Percentiles rank a stretch among this genome's conserved stretches.
phyloP scores from a whole-genome alignment of 148 eudicot genomes.

The Silene latifolia region DNA sequence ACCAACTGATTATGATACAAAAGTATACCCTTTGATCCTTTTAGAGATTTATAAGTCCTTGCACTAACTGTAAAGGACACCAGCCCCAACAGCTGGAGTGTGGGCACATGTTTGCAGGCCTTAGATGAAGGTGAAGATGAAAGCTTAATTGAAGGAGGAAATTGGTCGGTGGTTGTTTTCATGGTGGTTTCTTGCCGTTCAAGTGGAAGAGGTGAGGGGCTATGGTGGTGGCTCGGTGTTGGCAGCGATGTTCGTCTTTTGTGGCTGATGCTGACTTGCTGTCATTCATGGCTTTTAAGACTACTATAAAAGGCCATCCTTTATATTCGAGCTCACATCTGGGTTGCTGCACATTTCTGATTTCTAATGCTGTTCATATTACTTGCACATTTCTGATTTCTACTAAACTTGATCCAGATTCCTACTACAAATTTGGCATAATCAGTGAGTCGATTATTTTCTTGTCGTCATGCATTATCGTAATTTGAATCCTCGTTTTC shows the following conservation, averaged over 20 bases:
- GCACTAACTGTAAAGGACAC: no score
- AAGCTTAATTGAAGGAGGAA: background rate
- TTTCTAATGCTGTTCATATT: no score
- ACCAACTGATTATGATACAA: no score
- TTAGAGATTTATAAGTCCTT: no score
- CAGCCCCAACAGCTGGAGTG: no score
- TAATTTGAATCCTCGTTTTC: background rate
- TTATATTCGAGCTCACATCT: no score
- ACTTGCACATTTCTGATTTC: no score
- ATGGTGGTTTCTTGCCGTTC: background rate
- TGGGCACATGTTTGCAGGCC: background rate
- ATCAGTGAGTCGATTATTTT: conserved; percentile 51
- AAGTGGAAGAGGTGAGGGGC: background rate
- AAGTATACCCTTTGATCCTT: no score
- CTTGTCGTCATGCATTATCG: background rate
- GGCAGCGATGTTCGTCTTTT: no score
- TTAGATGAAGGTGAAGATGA: background rate
- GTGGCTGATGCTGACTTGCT: background rate
- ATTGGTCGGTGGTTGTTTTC: background rate
- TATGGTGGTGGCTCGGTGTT: background rate
- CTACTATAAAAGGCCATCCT: no score
- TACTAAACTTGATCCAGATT: conserved; percentile 62
- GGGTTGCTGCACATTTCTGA: no score
- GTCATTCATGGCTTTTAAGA: background rate
- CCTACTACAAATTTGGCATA: conserved; percentile 84